Conservation (phyloP, 2,329 filamentous ascomycete species). For the Neurospora sp. region DNA sequence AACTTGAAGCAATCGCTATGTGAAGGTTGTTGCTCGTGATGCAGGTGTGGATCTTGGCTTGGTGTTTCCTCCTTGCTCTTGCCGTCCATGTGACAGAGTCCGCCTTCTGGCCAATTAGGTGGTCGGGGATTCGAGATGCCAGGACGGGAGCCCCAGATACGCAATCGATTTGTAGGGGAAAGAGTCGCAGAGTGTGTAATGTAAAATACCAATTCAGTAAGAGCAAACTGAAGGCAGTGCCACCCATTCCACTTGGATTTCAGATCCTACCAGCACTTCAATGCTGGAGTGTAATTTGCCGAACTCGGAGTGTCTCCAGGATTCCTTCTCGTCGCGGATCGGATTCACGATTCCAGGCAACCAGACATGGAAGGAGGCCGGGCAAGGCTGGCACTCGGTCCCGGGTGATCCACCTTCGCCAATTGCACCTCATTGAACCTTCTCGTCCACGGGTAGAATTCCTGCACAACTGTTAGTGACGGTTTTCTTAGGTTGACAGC, state of each 20-base stretch:
- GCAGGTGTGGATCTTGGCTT: neutral
- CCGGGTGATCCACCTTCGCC: neutral
- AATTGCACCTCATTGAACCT: neutral
- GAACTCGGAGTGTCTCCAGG: neutral
- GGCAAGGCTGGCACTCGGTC: neutral
- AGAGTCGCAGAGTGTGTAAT: neutral
- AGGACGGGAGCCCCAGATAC: neutral
- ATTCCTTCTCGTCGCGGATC: neutral
- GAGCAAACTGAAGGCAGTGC: neutral
- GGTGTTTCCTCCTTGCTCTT: neutral
- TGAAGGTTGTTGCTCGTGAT: neutral
- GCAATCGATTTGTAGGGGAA: neutral
- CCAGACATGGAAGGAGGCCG: neutral
- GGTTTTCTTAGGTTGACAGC: neutral
- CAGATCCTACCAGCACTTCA: neutral
- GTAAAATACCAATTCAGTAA: neutral
- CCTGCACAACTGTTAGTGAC: neutral
- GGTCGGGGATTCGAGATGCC: neutral
- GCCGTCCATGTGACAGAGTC: neutral
- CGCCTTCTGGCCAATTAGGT: neutral
- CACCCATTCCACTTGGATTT: neutral
- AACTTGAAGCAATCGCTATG: neutral
- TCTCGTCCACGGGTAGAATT: neutral
- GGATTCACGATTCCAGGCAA: neutral
- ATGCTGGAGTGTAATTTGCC: neutral